A percentile compares a stretch with the other conserved stretches of the same genome.
phyloP scores from a whole-genome alignment of 139 green algal genomes.

The Micractinium conductrix region DNA sequence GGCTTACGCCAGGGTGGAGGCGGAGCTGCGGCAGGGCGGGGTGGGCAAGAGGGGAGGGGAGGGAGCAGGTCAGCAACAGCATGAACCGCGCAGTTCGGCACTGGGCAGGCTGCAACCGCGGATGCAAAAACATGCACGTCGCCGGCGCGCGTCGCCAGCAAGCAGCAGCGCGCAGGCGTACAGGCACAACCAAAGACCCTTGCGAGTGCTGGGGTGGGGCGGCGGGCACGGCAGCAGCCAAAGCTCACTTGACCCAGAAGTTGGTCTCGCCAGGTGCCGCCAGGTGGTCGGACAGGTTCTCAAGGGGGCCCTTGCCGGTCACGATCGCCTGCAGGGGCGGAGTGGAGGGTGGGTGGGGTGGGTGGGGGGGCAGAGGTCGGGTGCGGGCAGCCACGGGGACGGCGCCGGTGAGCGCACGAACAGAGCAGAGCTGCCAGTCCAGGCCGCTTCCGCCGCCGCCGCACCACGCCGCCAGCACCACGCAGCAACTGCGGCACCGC shows the following conservation, averaged over 20 bases:
- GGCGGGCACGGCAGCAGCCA: neutral
- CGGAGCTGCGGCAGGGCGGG: neutral
- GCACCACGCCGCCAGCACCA: too few species aligned
- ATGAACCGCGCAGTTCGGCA: too few species aligned
- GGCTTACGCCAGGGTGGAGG: conserved; percentile 31
- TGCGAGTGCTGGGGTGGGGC: too few species aligned
- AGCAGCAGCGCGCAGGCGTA: neutral
- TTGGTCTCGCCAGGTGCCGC: conserved; percentile 77
- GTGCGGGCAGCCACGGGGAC: neutral
- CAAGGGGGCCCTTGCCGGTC: conserved; percentile 66
- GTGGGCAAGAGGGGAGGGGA: neutral
- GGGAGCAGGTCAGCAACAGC: neutral
- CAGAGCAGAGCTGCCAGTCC: neutral
- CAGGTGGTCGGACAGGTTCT: conserved; percentile 88
- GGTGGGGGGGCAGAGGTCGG: neutral
- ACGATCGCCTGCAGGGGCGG: conserved; percentile 36
- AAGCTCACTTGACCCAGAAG: conserved; percentile 73
- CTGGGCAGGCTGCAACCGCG: too few species aligned
- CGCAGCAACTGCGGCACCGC: neutral
- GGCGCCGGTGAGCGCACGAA: neutral
- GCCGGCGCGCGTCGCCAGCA: neutral
- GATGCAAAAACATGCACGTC: too few species aligned
- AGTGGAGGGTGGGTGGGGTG: neutral
- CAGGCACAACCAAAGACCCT: neutral
- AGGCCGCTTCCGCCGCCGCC: too few species aligned